phyloP scores from a whole-genome alignment of 2,329 filamentous ascomycete species.

The Bipolaris cookei region DNA sequence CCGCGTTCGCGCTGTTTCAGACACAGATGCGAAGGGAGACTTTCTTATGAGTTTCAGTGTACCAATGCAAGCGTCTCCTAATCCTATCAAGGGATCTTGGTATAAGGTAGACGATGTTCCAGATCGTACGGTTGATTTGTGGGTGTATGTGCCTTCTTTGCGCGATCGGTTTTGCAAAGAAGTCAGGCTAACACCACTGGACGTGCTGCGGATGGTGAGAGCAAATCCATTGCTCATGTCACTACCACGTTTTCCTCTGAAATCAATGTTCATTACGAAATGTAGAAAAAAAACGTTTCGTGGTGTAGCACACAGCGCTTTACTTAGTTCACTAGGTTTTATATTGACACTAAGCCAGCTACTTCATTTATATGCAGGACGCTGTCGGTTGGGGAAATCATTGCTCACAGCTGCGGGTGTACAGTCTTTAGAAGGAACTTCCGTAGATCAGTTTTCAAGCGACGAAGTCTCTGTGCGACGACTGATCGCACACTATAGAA shows the following conservation, averaged over 20 bases:
- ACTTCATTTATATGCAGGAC: neutral
- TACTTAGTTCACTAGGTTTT: neutral
- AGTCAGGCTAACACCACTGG: neutral
- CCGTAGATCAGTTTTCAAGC: neutral
- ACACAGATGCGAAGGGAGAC: neutral
- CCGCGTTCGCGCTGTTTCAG: neutral
- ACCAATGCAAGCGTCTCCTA: neutral
- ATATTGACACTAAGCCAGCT: constrained; percentile 1
- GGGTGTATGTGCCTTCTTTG: constrained; percentile 7
- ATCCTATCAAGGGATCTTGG: neutral
- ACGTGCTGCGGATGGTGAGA: neutral
- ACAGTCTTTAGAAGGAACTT: neutral
- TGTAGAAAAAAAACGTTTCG: neutral
- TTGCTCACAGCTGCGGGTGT: constrained; percentile 4
- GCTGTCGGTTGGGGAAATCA: neutral
- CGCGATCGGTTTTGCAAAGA: constrained; percentile 3
- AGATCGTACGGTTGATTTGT: constrained; percentile 1
- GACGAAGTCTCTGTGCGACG: neutral
- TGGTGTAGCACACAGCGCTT: neutral
- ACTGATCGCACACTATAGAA: neutral
- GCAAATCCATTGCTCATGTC: neutral
- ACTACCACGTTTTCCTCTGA: neutral
- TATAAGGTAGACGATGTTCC: constrained; percentile 3
- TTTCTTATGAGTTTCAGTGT: constrained; percentile 7
- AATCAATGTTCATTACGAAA: neutral